Conservation (phyloP, 2,329 filamentous ascomycete genomes). For the Cladophialophora chaetospira region DNA sequence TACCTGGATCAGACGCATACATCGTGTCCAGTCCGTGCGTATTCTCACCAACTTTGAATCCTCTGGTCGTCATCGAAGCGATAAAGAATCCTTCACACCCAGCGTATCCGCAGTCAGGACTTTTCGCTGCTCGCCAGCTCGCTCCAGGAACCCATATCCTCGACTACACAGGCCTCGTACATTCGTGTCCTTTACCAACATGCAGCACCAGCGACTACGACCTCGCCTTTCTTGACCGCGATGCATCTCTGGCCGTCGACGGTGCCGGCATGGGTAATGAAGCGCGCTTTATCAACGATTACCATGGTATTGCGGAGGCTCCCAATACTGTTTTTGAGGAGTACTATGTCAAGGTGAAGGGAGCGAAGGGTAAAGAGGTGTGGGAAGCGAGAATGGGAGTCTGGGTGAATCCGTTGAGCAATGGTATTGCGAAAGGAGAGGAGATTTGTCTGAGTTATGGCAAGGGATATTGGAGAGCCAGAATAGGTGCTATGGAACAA, state of each 20-base stretch:
- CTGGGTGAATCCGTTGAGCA: constrained; percentile 52
- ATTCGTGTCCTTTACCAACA: constrained; percentile 39
- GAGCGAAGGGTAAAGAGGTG: constrained; percentile 28
- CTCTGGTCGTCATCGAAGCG: constrained; percentile 38
- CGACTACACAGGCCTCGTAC: constrained; percentile 54
- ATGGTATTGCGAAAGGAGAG: constrained; percentile 46
- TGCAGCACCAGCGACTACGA: constrained; percentile 52
- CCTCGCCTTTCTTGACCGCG: constrained; percentile 50
- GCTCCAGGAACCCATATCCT: constrained; percentile 50
- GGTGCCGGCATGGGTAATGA: constrained; percentile 54
- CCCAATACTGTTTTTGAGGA: constrained; percentile 48
- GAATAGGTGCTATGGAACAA: constrained; percentile 30
- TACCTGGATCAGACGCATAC: background rate
- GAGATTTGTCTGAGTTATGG: constrained; percentile 59
- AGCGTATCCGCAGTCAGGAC: constrained; percentile 48
- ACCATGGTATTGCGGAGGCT: constrained; percentile 46
- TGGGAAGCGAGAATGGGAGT: constrained; percentile 52
- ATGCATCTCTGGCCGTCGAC: constrained; percentile 52
- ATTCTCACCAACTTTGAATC: background rate
- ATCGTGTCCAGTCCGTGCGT: background rate
- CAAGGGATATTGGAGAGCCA: constrained; percentile 50
- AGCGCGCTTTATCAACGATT: constrained; percentile 57
- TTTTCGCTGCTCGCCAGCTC: constrained; percentile 50
- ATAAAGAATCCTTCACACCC: constrained; percentile 49
- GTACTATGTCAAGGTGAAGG: constrained; percentile 41